Evolutionary conservation across 2,329 filamentous ascomycete species (phyloP).

Genomic region (Ascochyta fabae): DNA sequence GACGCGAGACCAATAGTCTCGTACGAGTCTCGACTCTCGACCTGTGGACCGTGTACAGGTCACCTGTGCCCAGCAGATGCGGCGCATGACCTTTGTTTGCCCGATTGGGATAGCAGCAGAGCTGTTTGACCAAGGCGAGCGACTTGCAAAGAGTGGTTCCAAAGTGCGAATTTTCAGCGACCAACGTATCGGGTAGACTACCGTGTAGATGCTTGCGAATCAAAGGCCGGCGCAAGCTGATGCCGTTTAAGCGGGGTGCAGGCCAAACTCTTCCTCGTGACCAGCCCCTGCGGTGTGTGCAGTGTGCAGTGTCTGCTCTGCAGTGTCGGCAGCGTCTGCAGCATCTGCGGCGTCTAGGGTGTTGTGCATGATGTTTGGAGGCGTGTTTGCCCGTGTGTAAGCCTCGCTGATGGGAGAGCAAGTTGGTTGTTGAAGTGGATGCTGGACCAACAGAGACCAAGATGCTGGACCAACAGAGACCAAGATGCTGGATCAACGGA

Average conservation of each 20-base stretch:
- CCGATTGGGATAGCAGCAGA: conserved; percentile 12
- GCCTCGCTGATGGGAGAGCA: conserved; percentile 1
- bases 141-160: conserved; percentile 17
- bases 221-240: conserved; percentile 10
- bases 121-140: conserved; percentile 2
- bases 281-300: conserved; percentile 3
- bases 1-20: conserved; percentile 2
- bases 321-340: background rate
- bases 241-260: conserved; percentile 17
- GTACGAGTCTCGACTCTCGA: conserved; percentile 27
- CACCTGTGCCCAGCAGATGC: conserved; percentile 15
- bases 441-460: no score
- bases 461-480: no score
- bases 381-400: background rate
- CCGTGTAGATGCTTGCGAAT: conserved; percentile 8
- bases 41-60: conserved; percentile 15
- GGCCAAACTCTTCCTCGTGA: conserved; percentile 11
- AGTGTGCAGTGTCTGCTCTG: background rate
- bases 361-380: conserved; percentile 4
- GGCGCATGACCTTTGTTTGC: conserved; percentile 12
- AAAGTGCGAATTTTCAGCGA: conserved; percentile 17
- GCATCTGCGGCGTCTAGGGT: background rate
- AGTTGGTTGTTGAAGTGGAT: background rate
- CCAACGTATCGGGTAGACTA: conserved; percentile 11
- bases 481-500: no score